These are phyloP conservation scores for Collybiopsis luxurians DNA, from an alignment of 768 basidiomycete genomes.

Conservation along the genomic window DNA sequence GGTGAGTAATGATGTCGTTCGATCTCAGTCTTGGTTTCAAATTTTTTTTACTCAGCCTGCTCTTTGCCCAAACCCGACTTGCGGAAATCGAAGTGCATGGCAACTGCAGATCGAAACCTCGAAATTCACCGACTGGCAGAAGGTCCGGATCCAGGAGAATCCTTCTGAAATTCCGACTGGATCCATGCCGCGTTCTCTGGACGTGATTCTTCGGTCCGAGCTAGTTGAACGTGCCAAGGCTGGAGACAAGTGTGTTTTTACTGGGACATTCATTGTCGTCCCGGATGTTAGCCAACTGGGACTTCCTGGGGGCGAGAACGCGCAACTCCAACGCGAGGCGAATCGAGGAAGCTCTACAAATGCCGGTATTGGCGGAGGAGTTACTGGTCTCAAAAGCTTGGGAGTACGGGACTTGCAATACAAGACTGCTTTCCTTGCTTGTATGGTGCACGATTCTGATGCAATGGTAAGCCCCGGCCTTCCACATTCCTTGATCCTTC, in stretches of 20 bases:
- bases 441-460: slow-evolving; percentile 94
- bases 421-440: slow-evolving; percentile 97
- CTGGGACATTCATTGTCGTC: slow-evolving; percentile 96
- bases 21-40: slow-evolving; percentile 1
- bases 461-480: slow-evolving; percentile 60
- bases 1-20: slow-evolving; percentile 37
- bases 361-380: slow-evolving; percentile 71
- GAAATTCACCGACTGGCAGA: slow-evolving; percentile 99
- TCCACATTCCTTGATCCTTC: background rate
- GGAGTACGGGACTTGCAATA: slow-evolving; percentile 96
- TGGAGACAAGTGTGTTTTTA: slow-evolving; percentile 98
- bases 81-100: slow-evolving; percentile 89
- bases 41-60: slow-evolving; percentile 67
- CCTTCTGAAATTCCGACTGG: slow-evolving; percentile 98
- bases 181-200: slow-evolving; percentile 95
- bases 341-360: slow-evolving; percentile 59
- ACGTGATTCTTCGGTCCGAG: slow-evolving; percentile 93
- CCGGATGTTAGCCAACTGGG: slow-evolving; percentile 97
- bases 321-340: slow-evolving; percentile 87
- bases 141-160: slow-evolving; percentile 98
- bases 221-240: slow-evolving; percentile 99
- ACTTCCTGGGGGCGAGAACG: slow-evolving; percentile 88
- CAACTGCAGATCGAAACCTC: slow-evolving; percentile 94
- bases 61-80: slow-evolving; percentile 92
- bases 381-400: slow-evolving; percentile 90